phyloP scores from a whole-genome alignment of 495 filamentous ascomycete species.

The Talaromyces ruber region DNA sequence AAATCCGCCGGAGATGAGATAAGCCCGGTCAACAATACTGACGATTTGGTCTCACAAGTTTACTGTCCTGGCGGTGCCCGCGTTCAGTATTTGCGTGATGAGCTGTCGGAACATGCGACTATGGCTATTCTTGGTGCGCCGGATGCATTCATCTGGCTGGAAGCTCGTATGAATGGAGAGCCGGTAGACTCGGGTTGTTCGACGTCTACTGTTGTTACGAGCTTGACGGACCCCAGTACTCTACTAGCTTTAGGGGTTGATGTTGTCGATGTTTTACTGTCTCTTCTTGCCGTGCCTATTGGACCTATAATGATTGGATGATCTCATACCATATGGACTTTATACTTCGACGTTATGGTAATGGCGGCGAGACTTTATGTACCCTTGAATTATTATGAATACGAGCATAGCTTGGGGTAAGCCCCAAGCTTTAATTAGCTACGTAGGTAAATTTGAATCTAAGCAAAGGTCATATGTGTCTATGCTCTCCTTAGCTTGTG shows the following conservation, averaged over 20 bases:
- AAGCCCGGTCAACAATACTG: slow-evolving; percentile 27
- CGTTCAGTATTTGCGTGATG: slow-evolving; percentile 13
- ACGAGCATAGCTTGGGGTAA: neutral
- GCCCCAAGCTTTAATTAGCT: neutral
- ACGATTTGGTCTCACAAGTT: slow-evolving; percentile 24
- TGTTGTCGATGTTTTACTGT: slow-evolving; percentile 2
- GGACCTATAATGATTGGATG: slow-evolving; percentile 5
- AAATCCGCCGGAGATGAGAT: slow-evolving; percentile 40
- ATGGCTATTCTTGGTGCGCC: slow-evolving; percentile 11
- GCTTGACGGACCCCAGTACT: slow-evolving; percentile 8
- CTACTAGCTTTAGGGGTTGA: slow-evolving; percentile 7
- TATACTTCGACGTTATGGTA: neutral
- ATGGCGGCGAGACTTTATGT: neutral
- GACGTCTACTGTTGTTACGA: slow-evolving; percentile 10
- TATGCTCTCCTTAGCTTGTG: no score
- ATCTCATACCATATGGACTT: neutral
- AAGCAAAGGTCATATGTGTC: neutral
- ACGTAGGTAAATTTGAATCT: neutral
- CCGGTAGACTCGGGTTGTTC: slow-evolving; percentile 8
- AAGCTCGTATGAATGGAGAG: slow-evolving; percentile 13
- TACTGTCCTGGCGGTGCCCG: slow-evolving; percentile 22
- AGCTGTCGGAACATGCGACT: slow-evolving; percentile 11
- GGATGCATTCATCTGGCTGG: slow-evolving; percentile 15
- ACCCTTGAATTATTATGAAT: neutral
- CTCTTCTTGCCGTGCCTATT: neutral